These are phyloP conservation scores for Podospora comata DNA, from an alignment of 495 filamentous ascomycete species.

Conservation along the genomic window DNA sequence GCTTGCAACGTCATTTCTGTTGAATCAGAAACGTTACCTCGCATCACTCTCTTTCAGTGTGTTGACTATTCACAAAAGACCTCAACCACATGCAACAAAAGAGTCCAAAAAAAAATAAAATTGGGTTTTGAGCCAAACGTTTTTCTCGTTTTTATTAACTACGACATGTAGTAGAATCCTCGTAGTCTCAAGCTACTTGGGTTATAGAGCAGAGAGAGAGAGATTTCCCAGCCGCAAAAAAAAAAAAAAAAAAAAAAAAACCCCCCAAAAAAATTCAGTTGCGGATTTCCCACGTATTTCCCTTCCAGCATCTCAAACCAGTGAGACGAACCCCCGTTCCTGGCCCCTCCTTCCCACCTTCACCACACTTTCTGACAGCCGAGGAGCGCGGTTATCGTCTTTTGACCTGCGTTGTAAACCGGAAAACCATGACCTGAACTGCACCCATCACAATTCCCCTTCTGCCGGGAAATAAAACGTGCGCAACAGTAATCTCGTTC, in stretches of 20 bases:
- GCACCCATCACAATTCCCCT: constrained; percentile 16
- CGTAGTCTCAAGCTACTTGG: neutral
- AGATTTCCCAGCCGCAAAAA: neutral
- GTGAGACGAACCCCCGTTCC: neutral
- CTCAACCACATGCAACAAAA: neutral
- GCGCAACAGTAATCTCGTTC: constrained; percentile 28
- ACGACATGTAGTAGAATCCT: neutral
- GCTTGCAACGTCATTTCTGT: neutral
- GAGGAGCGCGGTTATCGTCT: neutral
- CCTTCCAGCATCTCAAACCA: neutral
- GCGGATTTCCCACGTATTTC: neutral
- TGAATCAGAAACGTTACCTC: neutral
- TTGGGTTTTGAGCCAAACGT: neutral
- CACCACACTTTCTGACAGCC: neutral
- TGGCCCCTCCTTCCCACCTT: neutral
- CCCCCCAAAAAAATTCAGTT: neutral
- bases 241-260: too few species aligned
- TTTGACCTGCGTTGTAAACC: neutral
- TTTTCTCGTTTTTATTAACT: neutral
- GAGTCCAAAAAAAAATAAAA: neutral
- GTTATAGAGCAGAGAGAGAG: neutral
- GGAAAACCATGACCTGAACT: constrained; percentile 39
- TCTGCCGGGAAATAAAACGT: constrained; percentile 10
- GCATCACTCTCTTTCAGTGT: too few species aligned
- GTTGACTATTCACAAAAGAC: neutral